Conservation (phyloP, 768 basidiomycete genomes). For the Calocera cornea region DNA sequence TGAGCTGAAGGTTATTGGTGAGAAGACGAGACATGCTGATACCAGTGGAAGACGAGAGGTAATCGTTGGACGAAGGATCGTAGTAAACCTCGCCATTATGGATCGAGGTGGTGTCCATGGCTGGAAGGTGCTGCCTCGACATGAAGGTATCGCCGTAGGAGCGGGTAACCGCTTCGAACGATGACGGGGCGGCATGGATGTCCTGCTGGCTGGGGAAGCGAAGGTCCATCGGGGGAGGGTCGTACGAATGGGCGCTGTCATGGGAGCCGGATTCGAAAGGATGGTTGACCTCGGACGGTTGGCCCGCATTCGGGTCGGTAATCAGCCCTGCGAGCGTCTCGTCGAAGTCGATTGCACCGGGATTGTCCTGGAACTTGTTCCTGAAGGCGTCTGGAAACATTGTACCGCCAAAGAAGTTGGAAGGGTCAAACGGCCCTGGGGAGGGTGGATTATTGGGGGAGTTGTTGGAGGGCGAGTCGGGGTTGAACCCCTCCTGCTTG, state of each 20-base stretch:
- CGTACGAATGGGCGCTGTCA: slow-evolving; percentile 18
- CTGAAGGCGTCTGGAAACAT: slow-evolving; percentile 44
- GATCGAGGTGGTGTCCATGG: slow-evolving; percentile 8
- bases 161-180: slow-evolving; percentile 29
- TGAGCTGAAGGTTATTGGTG: slow-evolving; percentile 31
- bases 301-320: slow-evolving; percentile 34
- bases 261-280: slow-evolving; percentile 27
- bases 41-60: slow-evolving; percentile 17
- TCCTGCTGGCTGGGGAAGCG: background rate
- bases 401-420: slow-evolving; percentile 11
- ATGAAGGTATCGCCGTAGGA: slow-evolving; percentile 14
- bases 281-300: slow-evolving; percentile 40
- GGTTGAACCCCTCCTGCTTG: slow-evolving; percentile 3
- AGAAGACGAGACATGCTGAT: slow-evolving; percentile 11
- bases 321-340: slow-evolving; percentile 13
- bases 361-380: slow-evolving; percentile 30
- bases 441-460: background rate
- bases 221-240: slow-evolving; percentile 27
- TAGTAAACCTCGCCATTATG: slow-evolving; percentile 10
- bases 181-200: background rate
- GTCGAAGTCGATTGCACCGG: slow-evolving; percentile 9
- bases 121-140: background rate
- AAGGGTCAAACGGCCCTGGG: background rate
- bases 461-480: background rate
- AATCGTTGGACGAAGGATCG: slow-evolving; percentile 17